These are phyloP conservation scores for Eutypa lata DNA, from an alignment of 2,329 filamentous ascomycete genomes.

Conservation along the genomic window DNA sequence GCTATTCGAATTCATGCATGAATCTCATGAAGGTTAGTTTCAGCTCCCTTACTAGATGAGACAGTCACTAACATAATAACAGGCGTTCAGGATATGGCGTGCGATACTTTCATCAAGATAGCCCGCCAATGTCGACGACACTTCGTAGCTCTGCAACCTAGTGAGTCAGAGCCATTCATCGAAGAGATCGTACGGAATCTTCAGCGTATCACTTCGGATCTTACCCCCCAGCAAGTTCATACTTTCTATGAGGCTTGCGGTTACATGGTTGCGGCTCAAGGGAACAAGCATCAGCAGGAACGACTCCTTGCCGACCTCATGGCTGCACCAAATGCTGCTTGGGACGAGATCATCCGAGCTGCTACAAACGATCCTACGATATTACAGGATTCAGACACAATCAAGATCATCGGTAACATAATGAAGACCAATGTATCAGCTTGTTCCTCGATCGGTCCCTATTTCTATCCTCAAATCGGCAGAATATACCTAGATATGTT, in stretches of 20 bases:
- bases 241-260: slow-evolving; percentile 99
- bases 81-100: slow-evolving; percentile 99
- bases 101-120: slow-evolving; percentile 99
- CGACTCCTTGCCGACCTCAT: slow-evolving; percentile 87
- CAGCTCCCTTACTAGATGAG: neutral
- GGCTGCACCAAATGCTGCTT: slow-evolving; percentile 88
- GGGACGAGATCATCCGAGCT: slow-evolving; percentile 89
- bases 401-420: slow-evolving; percentile 98
- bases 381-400: slow-evolving; percentile 87
- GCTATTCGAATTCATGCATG: slow-evolving; percentile 99
- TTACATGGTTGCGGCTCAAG: slow-evolving; percentile 98
- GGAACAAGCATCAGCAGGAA: slow-evolving; percentile 92
- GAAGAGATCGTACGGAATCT: slow-evolving; percentile 97
- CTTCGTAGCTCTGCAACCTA: slow-evolving; percentile 93
- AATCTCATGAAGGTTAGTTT: slow-evolving; percentile 84
- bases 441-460: slow-evolving; percentile 91
- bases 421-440: slow-evolving; percentile 99
- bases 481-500: slow-evolving; percentile 98
- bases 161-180: slow-evolving; percentile 93
- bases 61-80: slow-evolving; percentile 23
- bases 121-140: slow-evolving; percentile 96
- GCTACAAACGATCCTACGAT: slow-evolving; percentile 83
- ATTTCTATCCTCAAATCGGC: slow-evolving; percentile 97
- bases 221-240: slow-evolving; percentile 95
- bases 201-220: slow-evolving; percentile 90